A percentile compares a stretch with the other conserved stretches of the same genome.
phyloP scores from a whole-genome alignment of 2,329 filamentous ascomycete species.

The Drechmeria coniospora region DNA sequence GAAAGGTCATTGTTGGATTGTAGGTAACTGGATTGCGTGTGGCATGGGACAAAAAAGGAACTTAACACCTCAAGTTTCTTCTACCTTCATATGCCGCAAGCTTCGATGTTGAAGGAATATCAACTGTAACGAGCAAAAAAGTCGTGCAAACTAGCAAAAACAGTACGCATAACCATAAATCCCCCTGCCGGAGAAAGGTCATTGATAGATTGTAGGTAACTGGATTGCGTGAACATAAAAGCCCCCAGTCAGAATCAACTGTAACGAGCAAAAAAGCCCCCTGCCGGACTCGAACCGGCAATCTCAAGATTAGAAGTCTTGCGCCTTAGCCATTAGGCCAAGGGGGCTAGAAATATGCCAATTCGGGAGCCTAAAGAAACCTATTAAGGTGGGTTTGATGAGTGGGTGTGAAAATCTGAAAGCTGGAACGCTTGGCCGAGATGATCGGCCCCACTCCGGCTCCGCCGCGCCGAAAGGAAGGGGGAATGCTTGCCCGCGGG shows the following conservation, averaged over 20 bases:
- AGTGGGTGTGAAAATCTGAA: too few species aligned
- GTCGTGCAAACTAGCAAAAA: background rate
- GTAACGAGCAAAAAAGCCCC: conserved; percentile 1
- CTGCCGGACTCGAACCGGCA: conserved; percentile 4
- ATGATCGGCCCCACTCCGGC: conserved; percentile 1
- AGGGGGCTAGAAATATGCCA: conserved; percentile 1
- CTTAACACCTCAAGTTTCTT: too few species aligned
- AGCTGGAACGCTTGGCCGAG: background rate
- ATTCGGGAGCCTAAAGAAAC: background rate
- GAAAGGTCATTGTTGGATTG: too few species aligned
- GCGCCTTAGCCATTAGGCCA: conserved; percentile 5
- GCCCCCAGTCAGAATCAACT: background rate
- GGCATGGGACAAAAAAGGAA: too few species aligned
- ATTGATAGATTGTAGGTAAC: too few species aligned
- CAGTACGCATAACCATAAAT: background rate
- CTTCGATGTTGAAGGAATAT: too few species aligned
- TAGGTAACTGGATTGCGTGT: too few species aligned
- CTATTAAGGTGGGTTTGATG: background rate
- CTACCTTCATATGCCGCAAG: too few species aligned
- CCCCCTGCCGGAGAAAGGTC: too few species aligned
- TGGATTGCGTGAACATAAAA: background rate
- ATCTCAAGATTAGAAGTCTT: conserved; percentile 6
- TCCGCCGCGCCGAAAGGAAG: background rate
- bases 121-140: too few species aligned
- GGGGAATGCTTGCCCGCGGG: conserved; percentile 1